Conservation (phyloP, 768 basidiomycete genomes). For the Lyophyllum atratum region DNA sequence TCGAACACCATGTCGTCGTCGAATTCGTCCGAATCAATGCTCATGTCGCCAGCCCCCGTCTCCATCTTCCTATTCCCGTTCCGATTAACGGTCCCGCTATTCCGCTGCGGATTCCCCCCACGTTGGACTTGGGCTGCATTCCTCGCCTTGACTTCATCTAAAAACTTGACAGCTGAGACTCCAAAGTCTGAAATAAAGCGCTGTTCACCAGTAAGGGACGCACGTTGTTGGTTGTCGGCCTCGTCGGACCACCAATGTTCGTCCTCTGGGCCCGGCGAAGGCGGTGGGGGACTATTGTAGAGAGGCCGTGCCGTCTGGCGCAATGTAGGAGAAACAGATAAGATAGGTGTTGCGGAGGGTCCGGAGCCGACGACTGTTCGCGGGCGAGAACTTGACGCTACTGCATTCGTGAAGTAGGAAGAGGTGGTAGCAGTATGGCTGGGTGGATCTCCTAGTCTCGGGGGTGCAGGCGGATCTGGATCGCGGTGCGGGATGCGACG, state of each 20-base stretch:
- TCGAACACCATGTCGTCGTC: conserved; percentile 25
- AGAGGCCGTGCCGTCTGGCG: conserved; percentile 9
- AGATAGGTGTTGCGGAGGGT: conserved; percentile 5
- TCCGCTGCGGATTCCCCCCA: background rate
- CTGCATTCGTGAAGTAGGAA: conserved; percentile 16
- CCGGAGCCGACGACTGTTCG: conserved; percentile 5
- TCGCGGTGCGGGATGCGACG: conserved; percentile 32
- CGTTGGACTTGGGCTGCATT: background rate
- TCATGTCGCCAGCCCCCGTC: background rate
- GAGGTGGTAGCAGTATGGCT: conserved; percentile 11
- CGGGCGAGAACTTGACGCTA: conserved; percentile 1
- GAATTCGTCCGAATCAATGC: conserved; percentile 18
- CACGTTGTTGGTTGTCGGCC: conserved; percentile 7
- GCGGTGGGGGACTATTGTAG: conserved; percentile 6
- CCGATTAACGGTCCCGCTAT: background rate
- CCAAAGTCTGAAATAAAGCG: conserved; percentile 6
- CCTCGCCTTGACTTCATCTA: background rate
- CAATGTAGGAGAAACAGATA: conserved; percentile 22
- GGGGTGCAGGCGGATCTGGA: background rate
- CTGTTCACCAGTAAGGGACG: background rate
- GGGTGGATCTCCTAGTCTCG: background rate
- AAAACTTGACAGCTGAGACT: conserved; percentile 3
- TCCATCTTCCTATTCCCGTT: background rate
- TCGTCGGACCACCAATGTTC: conserved; percentile 18
- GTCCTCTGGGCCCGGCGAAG: conserved; percentile 12